Conservation (phyloP, 2,329 filamentous ascomycete genomes). For the Alternaria sp. region DNA sequence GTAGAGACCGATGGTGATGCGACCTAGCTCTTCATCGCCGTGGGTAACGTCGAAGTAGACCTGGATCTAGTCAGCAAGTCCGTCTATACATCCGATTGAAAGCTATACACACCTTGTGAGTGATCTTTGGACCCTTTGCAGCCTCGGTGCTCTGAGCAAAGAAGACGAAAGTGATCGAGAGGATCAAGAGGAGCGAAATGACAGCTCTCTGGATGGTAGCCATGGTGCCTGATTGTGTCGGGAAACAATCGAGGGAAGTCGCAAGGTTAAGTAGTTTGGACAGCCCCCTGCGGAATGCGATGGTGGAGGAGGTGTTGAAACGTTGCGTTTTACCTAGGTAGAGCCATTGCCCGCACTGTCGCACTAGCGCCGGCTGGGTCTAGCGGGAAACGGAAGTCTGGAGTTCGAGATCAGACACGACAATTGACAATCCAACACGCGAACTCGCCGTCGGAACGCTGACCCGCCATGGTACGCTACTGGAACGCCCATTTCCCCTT, state of each 20-base stretch:
- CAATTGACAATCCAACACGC: constrained; percentile 21
- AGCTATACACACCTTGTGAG: constrained; percentile 72
- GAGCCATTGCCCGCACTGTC: constrained; percentile 16
- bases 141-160: constrained; percentile 45
- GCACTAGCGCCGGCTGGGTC: constrained; percentile 16
- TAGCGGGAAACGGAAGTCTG: constrained; percentile 10
- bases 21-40: constrained; percentile 75
- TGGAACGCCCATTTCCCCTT: not conserved
- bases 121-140: constrained; percentile 86
- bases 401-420: constrained; percentile 14
- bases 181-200: constrained; percentile 75
- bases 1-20: constrained; percentile 82
- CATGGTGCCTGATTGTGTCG: constrained; percentile 62
- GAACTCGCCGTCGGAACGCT: constrained; percentile 18
- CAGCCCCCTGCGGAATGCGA: constrained; percentile 21
- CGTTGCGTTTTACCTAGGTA: constrained; percentile 36
- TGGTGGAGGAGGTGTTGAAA: constrained; percentile 34
- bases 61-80: constrained; percentile 37
- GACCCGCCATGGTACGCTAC: constrained; percentile 35
- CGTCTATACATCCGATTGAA: not conserved
- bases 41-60: constrained; percentile 85
- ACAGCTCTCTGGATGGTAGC: constrained; percentile 74
- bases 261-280: constrained; percentile 34
- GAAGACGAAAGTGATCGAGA: constrained; percentile 64
- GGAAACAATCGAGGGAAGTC: constrained; percentile 22